phyloP scores from a whole-genome alignment of 2,329 filamentous ascomycete genomes.

The Colletotrichum sp. region DNA sequence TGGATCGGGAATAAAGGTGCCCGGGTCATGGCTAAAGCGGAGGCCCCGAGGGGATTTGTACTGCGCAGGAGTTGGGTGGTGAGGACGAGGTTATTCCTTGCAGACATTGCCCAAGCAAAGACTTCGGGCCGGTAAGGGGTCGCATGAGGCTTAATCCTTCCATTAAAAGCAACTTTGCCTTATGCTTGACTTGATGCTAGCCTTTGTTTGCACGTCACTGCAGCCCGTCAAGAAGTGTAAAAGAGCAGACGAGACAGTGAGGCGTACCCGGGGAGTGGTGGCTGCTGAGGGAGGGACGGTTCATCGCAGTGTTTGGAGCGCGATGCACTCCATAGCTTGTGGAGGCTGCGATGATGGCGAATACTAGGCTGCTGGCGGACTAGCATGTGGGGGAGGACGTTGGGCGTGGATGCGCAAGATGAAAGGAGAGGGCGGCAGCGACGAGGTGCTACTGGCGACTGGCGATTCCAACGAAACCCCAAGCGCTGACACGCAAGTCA shows the following conservation, averaged over 20 bases:
- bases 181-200: background rate
- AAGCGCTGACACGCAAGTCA: constrained; percentile 7
- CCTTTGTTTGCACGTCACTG: constrained; percentile 2
- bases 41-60: background rate
- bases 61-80: background rate
- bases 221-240: background rate
- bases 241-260: background rate
- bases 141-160: background rate
- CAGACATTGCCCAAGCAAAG: background rate
- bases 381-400: background rate
- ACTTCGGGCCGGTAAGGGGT: constrained; percentile 9
- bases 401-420: background rate
- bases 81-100: constrained; percentile 1
- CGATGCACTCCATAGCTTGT: background rate
- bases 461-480: background rate
- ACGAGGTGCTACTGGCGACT: background rate
- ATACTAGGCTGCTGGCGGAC: background rate
- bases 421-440: background rate
- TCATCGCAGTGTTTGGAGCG: constrained; percentile 1
- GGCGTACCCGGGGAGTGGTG: background rate
- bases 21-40: background rate
- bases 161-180: background rate
- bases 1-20: background rate
- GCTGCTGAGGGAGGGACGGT: background rate
- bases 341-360: background rate